Base-by-base conservation (phyloP, 768 basidiomycete genomes). In the Leccinum disarticulatum region DNA sequence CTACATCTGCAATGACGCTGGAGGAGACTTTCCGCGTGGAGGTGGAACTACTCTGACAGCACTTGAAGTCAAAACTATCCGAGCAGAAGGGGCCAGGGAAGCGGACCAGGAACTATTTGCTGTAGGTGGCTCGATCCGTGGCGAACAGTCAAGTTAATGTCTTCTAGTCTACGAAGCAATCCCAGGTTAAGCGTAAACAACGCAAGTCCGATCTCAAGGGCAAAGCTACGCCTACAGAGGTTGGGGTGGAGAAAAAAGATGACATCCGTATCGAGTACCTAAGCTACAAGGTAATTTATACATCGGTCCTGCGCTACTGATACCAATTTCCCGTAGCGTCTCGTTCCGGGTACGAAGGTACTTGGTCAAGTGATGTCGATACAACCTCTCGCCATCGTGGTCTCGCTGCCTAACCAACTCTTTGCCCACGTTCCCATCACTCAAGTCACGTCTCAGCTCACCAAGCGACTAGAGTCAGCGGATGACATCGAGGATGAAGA, bases 341-440 rank as follows among this genome's bases (percentile, higher is more conserved):
- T 97, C 13, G 75, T 80, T 48, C 77, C 86, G 36, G 95, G 95
- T 38, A 95, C 93, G 83, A 93, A 87, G 70, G 81, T 98, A 22
- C 78, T 98, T 36, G 88, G 87, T n/a, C 90, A 94, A 76, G 83
- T 99, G 54, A 81, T 92, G 65, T 83, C 89, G 28, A 83, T 98
- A 55, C 86, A 93, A 61, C 91, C 95, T 11, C 85, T 99, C 36
- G 90, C 93, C 49, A 82, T 99, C 60, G 83, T 98, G 59, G 79
- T 98, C 30, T 98, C 96, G 17, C 81, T 99, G n/a, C 96, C 97
- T 17, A 92, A 95, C 67, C 95, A 98, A 75, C 85, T 99, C 41
- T 83, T 91, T 64, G 97, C 85, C 9, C 94, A 99, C 74, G 81
- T 98, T 35, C 95, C 96, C 25, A 93, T 99, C 63, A 98, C 95